Evolutionary conservation across 2,329 filamentous ascomycete genomes (phyloP).

Genomic region (Microsporum ferrugineum): DNA sequence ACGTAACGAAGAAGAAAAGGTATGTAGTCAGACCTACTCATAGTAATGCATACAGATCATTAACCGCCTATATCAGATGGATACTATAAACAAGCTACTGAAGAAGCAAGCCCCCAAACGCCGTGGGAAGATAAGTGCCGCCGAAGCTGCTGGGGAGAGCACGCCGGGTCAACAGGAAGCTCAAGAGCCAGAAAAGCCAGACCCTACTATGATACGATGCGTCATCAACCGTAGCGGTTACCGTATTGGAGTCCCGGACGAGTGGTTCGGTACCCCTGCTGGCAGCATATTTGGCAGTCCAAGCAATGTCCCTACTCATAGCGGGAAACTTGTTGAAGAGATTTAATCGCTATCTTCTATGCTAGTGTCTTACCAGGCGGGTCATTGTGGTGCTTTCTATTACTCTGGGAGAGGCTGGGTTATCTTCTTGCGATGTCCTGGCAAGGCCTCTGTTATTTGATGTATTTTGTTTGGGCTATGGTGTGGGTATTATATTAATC

Average conservation of each 20-base stretch:
- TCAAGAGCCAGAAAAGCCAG: slow-evolving; percentile 28
- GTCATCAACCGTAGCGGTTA: slow-evolving; percentile 33
- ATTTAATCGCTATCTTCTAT: slow-evolving; percentile 18
- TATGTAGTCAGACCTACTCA: slow-evolving; percentile 20
- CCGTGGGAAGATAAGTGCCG: slow-evolving; percentile 38
- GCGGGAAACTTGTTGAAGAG: slow-evolving; percentile 30
- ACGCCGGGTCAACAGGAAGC: slow-evolving; percentile 31
- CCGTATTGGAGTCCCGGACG: slow-evolving; percentile 35
- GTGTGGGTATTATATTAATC: not conserved
- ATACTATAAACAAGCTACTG: slow-evolving; percentile 56
- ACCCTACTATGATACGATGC: slow-evolving; percentile 38
- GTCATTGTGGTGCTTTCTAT: not conserved
- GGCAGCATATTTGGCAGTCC: slow-evolving; percentile 30
- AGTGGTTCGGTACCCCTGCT: slow-evolving; percentile 37
- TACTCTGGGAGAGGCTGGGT: not conserved
- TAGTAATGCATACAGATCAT: not conserved
- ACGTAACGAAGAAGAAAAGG: slow-evolving; percentile 68
- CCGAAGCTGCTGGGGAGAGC: slow-evolving; percentile 31
- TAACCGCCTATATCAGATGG: slow-evolving; percentile 38
- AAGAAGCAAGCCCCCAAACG: slow-evolving; percentile 55
- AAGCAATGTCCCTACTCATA: slow-evolving; percentile 6
- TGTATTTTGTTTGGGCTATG: not conserved
- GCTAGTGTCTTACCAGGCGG: not conserved
- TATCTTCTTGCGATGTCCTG: not conserved
- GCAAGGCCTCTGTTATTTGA: too few species aligned